Conservation (phyloP, 129 eudicot genomes). For the Helianthus annuus region DNA sequence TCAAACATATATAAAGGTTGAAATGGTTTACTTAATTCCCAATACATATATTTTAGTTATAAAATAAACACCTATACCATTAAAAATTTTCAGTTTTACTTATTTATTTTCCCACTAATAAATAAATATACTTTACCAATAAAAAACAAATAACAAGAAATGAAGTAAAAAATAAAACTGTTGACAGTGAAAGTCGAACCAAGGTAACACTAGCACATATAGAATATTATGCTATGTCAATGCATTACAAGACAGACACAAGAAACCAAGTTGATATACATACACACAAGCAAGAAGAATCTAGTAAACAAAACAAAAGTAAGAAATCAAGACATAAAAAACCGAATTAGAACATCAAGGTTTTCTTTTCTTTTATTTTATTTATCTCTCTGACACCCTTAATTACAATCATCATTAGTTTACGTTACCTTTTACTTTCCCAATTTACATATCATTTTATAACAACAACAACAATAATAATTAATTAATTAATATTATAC, state of each 20-base stretch:
- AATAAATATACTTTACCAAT: neutral
- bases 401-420: conserved; percentile 37
- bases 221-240: conserved; percentile 27
- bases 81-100: neutral
- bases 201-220: neutral
- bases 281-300: neutral
- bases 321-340: neutral
- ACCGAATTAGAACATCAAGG: conserved; percentile 18
- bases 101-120: neutral
- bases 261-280: conserved; percentile 28
- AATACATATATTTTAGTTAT: too few relatives aligned
- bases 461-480: neutral
- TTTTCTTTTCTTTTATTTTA: neutral
- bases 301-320: neutral
- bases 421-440: conserved; percentile 46
- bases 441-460: conserved; percentile 28
- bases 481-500: too few relatives aligned
- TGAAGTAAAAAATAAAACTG: neutral
- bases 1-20: too few relatives aligned
- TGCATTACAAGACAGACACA: conserved; percentile 41
- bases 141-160: neutral
- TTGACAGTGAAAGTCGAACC: neutral
- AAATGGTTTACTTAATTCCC: too few relatives aligned
- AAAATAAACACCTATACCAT: neutral
- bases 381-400: conserved; percentile 28